Evolutionary conservation across 2,329 filamentous ascomycete species (phyloP).

Genomic region (Colletotrichum sp.): DNA sequence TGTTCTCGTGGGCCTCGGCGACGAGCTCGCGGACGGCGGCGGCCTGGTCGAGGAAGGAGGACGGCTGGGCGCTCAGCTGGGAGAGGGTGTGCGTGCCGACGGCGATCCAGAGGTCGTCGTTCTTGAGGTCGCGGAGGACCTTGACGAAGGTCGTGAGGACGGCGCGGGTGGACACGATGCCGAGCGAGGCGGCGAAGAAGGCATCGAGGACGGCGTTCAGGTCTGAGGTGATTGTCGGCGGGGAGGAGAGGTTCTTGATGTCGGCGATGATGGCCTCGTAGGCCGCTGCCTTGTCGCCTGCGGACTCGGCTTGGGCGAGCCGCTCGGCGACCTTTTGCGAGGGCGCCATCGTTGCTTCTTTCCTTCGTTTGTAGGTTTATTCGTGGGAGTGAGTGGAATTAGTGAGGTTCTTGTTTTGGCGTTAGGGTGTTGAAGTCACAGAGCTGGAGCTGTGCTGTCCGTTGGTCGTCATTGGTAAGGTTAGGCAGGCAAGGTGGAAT

Average conservation of each 20-base stretch:
- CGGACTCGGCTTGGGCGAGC: conserved; percentile 44
- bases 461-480: conserved; percentile 12
- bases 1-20: conserved; percentile 80
- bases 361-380: background rate
- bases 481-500: conserved; percentile 20
- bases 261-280: conserved; percentile 52
- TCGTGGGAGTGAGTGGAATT: background rate
- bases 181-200: conserved; percentile 71
- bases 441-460: conserved; percentile 4
- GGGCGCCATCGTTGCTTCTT: conserved; percentile 36
- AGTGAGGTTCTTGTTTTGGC: background rate
- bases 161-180: conserved; percentile 76
- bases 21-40: conserved; percentile 80
- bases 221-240: conserved; percentile 51
- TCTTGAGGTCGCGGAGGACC: conserved; percentile 64
- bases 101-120: conserved; percentile 72
- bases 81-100: conserved; percentile 77
- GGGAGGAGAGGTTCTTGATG: conserved; percentile 45
- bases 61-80: conserved; percentile 63
- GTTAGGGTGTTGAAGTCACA: background rate
- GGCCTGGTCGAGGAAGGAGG: conserved; percentile 82
- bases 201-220: conserved; percentile 71
- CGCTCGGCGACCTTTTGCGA: conserved; percentile 46
- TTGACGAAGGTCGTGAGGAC: conserved; percentile 72
- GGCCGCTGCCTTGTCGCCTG: conserved; percentile 45